Base-by-base conservation (phyloP, 1,284 basidiomycete species). In the Ustilago sp. region DNA sequence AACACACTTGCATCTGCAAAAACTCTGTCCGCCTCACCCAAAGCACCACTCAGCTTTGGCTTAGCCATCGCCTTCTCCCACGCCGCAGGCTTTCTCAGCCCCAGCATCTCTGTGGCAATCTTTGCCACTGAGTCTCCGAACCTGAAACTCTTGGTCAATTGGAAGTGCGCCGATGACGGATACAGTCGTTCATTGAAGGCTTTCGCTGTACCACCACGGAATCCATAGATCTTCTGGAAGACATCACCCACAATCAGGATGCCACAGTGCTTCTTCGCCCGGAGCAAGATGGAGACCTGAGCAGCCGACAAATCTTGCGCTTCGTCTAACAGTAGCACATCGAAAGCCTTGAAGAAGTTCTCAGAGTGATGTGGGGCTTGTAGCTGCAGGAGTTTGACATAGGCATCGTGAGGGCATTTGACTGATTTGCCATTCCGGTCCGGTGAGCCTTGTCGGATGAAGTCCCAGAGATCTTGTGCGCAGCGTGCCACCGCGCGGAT, bases 221-320 rank as follows among this genome's bases (percentile, higher is more conserved):
- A 83, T n/a, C 77, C 82, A 55, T 83, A 83, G 53, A 83, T 82
- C 73, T 83, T 83, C 48, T 83, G 82, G 45, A 82, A 79, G 35
- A 79, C 74, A 53, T 83, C 82, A 52, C 82, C 82, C 23, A 83
- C 82, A 12, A 83, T 75, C 51, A 83, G 74, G 34, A 83, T 76
- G 23, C 77, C 82, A 47, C 79, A 83, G 50, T 76, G 60, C 39
- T 73, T 74, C 39, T 73, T 74, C 15, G 79, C 80, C 1, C 79
- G 59, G 35, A 82, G 65, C 11, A 83, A 64, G 23, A 83, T 73
- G 13, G 74, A 78, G 12, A 77, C 77, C 52, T 83, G 82, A 32
- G 80, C 81, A 31, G 75, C 77, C 4, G 82, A 83, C 61, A 83
- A 41, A 65, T 83, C 82, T 60, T 83, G 82, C 17, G 82, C 82